Evolutionary conservation across 2,329 filamentous ascomycete genomes (phyloP).

Genomic region (Talaromyces rugulosus): DNA sequence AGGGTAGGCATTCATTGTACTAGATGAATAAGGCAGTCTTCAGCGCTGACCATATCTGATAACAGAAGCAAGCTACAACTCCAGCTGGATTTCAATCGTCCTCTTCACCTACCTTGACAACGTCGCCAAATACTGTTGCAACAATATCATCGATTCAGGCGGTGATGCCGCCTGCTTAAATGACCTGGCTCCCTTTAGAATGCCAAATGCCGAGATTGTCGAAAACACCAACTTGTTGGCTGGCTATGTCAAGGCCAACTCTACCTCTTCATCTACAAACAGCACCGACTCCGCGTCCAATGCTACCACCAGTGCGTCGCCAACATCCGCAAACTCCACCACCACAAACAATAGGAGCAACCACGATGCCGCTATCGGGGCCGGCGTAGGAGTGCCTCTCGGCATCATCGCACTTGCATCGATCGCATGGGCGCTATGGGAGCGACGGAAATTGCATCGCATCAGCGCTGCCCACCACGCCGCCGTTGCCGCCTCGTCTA

Average conservation of each 20-base stretch:
- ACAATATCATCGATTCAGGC: conserved; percentile 3
- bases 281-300: not conserved
- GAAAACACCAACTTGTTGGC: conserved; percentile 4
- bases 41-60: not conserved
- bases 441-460: conserved; percentile 18
- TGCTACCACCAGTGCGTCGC: not conserved
- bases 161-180: conserved; percentile 2
- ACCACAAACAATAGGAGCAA: not conserved
- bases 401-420: conserved; percentile 25
- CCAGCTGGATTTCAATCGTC: conserved; percentile 8
- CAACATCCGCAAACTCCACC: not conserved
- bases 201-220: conserved; percentile 1
- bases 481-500: not conserved
- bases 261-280: conserved; percentile 2
- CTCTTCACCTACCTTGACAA: conserved; percentile 6
- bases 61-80: not conserved
- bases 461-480: not conserved
- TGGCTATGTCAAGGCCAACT: not conserved
- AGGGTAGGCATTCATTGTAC: not conserved
- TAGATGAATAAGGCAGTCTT: not conserved
- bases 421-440: conserved; percentile 25
- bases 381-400: conserved; percentile 26
- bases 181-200: not conserved
- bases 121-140: conserved; percentile 11
- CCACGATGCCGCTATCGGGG: conserved; percentile 20